Conservation (phyloP, 2,329 filamentous ascomycete species). For the Leptodontidium sp. region DNA sequence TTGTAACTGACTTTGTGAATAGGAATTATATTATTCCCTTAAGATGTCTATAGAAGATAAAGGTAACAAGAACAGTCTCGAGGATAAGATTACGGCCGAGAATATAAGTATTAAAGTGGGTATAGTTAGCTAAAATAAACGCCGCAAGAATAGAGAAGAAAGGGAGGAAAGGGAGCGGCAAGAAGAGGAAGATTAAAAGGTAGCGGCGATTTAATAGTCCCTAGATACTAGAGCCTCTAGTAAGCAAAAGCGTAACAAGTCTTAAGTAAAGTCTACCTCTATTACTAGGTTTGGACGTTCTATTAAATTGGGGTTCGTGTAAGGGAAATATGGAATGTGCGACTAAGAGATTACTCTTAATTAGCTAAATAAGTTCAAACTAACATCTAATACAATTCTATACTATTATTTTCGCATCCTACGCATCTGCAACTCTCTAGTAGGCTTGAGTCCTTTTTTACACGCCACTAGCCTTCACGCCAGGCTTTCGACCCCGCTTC, state of each 20-base stretch:
- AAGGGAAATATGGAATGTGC: neutral
- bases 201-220: constrained; percentile 8
- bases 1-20: neutral
- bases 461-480: too few species aligned
- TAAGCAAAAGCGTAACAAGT: constrained; percentile 5
- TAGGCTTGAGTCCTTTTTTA: too few species aligned
- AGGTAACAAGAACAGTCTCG: constrained; percentile 12
- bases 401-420: too few species aligned
- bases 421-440: too few species aligned
- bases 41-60: constrained; percentile 6
- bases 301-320: neutral
- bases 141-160: constrained; percentile 10
- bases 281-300: neutral
- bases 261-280: neutral
- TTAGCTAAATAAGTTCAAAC: too few species aligned
- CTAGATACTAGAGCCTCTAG: constrained; percentile 3
- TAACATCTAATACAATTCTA: too few species aligned
- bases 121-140: constrained; percentile 4
- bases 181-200: constrained; percentile 11
- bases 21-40: constrained; percentile 1
- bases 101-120: neutral
- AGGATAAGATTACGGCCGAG: constrained; percentile 8
- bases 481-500: too few species aligned
- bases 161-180: constrained; percentile 10
- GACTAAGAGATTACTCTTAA: neutral